A percentile compares a stretch with the other conserved stretches of the same genome.
Conservation (phyloP, 2,329 filamentous ascomycete genomes). For the Alternaria triticina region DNA sequence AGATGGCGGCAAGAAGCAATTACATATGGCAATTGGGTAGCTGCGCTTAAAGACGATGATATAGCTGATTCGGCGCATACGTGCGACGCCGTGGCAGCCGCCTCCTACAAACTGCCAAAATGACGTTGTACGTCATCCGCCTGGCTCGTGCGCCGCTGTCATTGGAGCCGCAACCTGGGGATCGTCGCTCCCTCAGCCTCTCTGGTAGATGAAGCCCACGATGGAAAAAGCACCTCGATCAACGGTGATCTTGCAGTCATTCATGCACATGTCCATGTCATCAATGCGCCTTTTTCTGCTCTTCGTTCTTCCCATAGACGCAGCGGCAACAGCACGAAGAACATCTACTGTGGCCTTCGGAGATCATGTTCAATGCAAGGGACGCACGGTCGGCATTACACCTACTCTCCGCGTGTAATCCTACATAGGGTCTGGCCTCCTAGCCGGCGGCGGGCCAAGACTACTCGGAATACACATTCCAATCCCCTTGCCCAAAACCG, state of each 20-base stretch:
- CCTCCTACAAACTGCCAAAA: slow-evolving; percentile 7
- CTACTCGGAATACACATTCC: neutral
- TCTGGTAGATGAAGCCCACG: neutral
- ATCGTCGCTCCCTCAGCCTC: slow-evolving; percentile 1
- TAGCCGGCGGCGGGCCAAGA: neutral
- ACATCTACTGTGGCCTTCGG: slow-evolving; percentile 11
- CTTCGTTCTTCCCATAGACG: no score
- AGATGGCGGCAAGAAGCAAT: slow-evolving; percentile 16
- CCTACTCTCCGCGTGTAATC: neutral
- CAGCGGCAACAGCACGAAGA: neutral
- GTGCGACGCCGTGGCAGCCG: slow-evolving; percentile 2
- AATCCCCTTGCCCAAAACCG: neutral
- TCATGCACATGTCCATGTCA: neutral
- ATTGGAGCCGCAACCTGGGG: slow-evolving; percentile 20
- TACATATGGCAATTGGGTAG: slow-evolving; percentile 13
- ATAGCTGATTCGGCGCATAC: slow-evolving; percentile 11
- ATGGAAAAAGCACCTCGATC: neutral
- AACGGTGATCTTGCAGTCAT: neutral
- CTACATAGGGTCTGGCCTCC: neutral
- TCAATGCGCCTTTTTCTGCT: neutral
- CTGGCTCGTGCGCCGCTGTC: slow-evolving; percentile 9
- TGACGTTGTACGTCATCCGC: slow-evolving; percentile 18
- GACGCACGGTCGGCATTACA: neutral
- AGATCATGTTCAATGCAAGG: slow-evolving; percentile 22
- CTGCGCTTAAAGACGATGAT: slow-evolving; percentile 17